These are phyloP conservation scores for Leccinum imitatum DNA, from an alignment of 768 basidiomycete genomes.

Conservation along the genomic window DNA sequence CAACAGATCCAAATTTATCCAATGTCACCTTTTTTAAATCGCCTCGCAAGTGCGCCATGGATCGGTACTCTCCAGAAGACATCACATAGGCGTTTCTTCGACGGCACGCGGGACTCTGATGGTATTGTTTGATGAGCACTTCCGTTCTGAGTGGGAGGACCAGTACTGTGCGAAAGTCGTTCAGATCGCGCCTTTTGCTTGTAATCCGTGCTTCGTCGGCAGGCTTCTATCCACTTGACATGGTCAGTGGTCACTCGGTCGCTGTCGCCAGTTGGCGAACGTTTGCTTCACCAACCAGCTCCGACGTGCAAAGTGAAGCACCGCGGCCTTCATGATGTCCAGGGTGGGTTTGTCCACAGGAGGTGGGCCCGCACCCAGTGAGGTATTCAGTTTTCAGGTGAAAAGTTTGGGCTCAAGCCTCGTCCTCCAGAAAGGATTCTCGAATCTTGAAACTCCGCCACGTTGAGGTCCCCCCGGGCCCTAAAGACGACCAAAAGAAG, in stretches of 20 bases:
- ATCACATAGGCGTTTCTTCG: slow-evolving; percentile 35
- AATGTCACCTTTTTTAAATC: slow-evolving; percentile 61
- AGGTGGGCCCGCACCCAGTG: slow-evolving; percentile 1
- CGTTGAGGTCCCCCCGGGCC: too few relatives aligned
- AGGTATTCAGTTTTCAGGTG: slow-evolving; percentile 3
- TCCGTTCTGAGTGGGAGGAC: slow-evolving; percentile 19
- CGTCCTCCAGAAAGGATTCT: too few relatives aligned
- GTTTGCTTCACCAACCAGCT: slow-evolving; percentile 40
- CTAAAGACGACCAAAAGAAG: too few relatives aligned
- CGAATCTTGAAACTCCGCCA: too few relatives aligned
- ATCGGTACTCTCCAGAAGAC: slow-evolving; percentile 44
- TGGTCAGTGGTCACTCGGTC: slow-evolving; percentile 36
- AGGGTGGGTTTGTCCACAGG: slow-evolving; percentile 15
- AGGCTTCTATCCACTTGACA: slow-evolving; percentile 62
- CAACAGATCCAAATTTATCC: not conserved
- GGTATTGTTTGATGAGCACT: slow-evolving; percentile 18
- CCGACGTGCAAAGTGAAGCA: slow-evolving; percentile 42
- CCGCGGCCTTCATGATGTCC: slow-evolving; percentile 39
- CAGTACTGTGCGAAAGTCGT: slow-evolving; percentile 31
- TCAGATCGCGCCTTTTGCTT: slow-evolving; percentile 46
- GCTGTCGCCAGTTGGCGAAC: slow-evolving; percentile 49
- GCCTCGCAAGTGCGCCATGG: slow-evolving; percentile 60
- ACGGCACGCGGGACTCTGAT: slow-evolving; percentile 21
- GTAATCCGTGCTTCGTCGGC: slow-evolving; percentile 59
- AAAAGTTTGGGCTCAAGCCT: not conserved